Evolutionary conservation across 1,139 yeast genomes (phyloP), one percentile per base, ranked within the genome.

Genomic region (Debaryomyces sp.): DNA sequence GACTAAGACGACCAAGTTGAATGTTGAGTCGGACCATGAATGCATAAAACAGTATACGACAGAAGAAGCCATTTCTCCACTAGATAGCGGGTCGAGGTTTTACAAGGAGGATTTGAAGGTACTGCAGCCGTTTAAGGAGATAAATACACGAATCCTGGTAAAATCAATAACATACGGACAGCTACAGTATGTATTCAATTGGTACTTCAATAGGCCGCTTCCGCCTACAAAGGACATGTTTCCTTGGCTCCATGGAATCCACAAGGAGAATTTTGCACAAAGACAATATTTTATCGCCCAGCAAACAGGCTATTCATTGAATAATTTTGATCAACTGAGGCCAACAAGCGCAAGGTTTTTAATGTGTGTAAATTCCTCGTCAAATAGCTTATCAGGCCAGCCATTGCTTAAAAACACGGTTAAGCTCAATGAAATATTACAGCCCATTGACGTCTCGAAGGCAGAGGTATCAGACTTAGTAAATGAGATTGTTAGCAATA

Each of bases 231-330:
- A 73, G 24, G 64, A 61, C 7, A 81, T 91, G 77, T 92, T 91
- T 59, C 98, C 98, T 1, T 91, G 97, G 97, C 74, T 89, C 38
- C 97, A 91, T 63, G 96, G 96, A 0, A 67, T 84, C 22, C 82
- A 81, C 54, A 66, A 62, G 30, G 78, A 74, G 37, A 81, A 81
- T 57, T 71, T 70, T 53, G 80, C 84, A 3, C 86, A 81, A 56
- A 64, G 74, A 39, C 70, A 67, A 45, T 76, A 70, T 54, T 75
- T 76, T 52, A 52, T 67, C 13, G 61, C 63, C 43, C 76, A 70
- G 47, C 67, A 62, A 46, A 66, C 58, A 33, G 54, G 53, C 37
- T 29, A 26, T 3, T 10, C 37, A 6, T 15, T 43, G n/a, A 13
- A 36, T 26, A 21, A 21, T 5, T 33, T 23, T 15, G 34, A 22